Evolutionary conservation across 345 rosid genomes (phyloP).

Genomic region (Isatis tinctoria): DNA sequence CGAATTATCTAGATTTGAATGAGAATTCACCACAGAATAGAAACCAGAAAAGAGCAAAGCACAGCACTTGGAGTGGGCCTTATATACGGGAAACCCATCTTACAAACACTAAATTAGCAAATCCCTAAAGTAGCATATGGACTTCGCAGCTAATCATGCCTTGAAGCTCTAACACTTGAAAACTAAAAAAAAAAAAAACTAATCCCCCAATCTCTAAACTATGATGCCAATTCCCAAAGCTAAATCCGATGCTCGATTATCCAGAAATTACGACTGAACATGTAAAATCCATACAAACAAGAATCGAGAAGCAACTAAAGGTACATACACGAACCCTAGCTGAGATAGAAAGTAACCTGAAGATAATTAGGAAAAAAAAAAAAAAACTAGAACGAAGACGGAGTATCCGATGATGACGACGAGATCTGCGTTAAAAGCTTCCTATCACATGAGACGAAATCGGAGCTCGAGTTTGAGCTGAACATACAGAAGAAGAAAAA

Average conservation of each 20-base stretch:
- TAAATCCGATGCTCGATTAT: neutral
- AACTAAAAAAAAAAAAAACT: neutral
- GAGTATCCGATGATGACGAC: neutral
- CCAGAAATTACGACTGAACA: constrained; percentile 1
- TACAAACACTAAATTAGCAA: neutral
- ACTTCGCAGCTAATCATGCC: neutral
- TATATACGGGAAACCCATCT: neutral
- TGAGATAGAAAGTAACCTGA: constrained; percentile 1
- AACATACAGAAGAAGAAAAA: neutral
- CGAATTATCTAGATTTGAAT: neutral
- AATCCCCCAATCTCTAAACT: constrained; percentile 3
- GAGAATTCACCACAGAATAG: neutral
- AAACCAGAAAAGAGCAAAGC: constrained; percentile 7
- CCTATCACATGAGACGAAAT: neutral
- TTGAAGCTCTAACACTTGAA: neutral
- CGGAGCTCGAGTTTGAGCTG: constrained; percentile 25
- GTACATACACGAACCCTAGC: constrained; percentile 42
- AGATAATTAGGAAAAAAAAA: neutral
- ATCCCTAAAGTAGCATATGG: neutral
- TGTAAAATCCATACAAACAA: neutral
- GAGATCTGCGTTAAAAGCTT: constrained; percentile 16
- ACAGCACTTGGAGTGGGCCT: neutral
- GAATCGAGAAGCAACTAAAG: neutral
- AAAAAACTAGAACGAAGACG: neutral
- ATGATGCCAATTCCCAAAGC: neutral